A percentile compares a stretch with the other conserved stretches of the same genome.
phyloP scores from a whole-genome alignment of 495 filamentous ascomycete genomes.

The Xylaria palmicola region DNA sequence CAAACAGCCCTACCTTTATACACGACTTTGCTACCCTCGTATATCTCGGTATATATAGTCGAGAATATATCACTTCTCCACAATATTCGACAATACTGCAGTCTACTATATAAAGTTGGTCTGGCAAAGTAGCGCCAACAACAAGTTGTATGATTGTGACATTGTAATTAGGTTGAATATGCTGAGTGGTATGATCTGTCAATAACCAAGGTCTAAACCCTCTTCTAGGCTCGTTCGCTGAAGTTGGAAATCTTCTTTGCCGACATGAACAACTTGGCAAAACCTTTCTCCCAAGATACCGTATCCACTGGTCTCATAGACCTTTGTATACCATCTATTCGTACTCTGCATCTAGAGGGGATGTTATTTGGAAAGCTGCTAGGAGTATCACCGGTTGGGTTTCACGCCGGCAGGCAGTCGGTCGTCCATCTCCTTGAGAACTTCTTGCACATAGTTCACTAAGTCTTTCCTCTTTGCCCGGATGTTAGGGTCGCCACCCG shows the following conservation, averaged over 20 bases:
- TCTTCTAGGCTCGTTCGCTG: background rate
- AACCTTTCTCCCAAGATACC: background rate
- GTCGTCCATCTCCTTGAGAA: slow-evolving; percentile 63
- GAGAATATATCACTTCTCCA: no score
- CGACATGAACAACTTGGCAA: background rate
- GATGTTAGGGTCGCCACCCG: slow-evolving; percentile 61
- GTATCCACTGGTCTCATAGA: background rate
- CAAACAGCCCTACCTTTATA: no score
- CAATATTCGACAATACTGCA: no score
- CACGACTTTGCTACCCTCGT: no score
- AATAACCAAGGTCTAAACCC: slow-evolving; percentile 7
- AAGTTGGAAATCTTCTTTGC: background rate
- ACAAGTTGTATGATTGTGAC: background rate
- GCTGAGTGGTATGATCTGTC: background rate
- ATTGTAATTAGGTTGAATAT: background rate
- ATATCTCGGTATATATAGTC: no score
- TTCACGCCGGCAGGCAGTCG: slow-evolving; percentile 8
- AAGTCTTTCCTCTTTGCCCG: slow-evolving; percentile 69
- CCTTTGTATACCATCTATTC: background rate
- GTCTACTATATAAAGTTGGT: background rate
- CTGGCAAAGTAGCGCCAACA: background rate
- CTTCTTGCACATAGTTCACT: slow-evolving; percentile 69
- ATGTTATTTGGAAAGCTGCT: background rate
- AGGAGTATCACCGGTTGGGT: slow-evolving; percentile 17
- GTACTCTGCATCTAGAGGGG: background rate